phyloP scores from a whole-genome alignment of 208 protist species.

The Trypanosoma brucei region DNA sequence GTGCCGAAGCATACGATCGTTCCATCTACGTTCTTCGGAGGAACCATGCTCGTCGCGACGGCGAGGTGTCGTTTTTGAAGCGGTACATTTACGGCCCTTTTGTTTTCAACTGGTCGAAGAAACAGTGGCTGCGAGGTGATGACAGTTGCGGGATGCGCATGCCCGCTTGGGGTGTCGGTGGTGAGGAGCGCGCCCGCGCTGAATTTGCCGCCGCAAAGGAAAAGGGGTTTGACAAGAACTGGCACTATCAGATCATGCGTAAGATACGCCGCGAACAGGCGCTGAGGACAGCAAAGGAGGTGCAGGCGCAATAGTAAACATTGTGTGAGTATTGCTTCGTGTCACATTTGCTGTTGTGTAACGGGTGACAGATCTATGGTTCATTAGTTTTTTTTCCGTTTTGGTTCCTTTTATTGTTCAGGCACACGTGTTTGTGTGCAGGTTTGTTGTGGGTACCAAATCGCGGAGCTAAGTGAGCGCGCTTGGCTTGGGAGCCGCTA shows the following conservation, averaged over 20 bases:
- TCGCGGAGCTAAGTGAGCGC: too few species aligned
- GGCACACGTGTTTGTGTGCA: too few species aligned
- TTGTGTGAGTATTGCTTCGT: background rate
- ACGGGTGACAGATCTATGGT: too few species aligned
- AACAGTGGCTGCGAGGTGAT: conserved; percentile 83
- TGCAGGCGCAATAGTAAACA: conserved; percentile 4
- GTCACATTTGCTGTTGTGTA: too few species aligned
- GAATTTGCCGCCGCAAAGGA: conserved; percentile 74
- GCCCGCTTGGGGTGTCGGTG: conserved; percentile 81
- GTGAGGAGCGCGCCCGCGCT: conserved; percentile 68
- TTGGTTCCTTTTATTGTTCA: too few species aligned
- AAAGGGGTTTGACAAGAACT: conserved; percentile 84
- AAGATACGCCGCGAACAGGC: conserved; percentile 86
- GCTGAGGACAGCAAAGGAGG: conserved; percentile 30
- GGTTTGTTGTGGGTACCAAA: too few species aligned
- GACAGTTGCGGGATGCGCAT: conserved; percentile 63
- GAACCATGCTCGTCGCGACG: conserved; percentile 59
- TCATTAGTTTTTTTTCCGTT: too few species aligned
- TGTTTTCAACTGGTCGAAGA: conserved; percentile 89
- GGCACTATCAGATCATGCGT: conserved; percentile 90
- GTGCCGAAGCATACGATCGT: conserved; percentile 78
- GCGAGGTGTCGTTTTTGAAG: conserved; percentile 68
- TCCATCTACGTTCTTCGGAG: conserved; percentile 76
- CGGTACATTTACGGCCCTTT: conserved; percentile 86
- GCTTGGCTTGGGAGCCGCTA: too few species aligned